A percentile compares a stretch with the other conserved stretches of the same genome.
phyloP scores from a whole-genome alignment of 768 basidiomycete species.

The Coprinellus aureogranulatus region DNA sequence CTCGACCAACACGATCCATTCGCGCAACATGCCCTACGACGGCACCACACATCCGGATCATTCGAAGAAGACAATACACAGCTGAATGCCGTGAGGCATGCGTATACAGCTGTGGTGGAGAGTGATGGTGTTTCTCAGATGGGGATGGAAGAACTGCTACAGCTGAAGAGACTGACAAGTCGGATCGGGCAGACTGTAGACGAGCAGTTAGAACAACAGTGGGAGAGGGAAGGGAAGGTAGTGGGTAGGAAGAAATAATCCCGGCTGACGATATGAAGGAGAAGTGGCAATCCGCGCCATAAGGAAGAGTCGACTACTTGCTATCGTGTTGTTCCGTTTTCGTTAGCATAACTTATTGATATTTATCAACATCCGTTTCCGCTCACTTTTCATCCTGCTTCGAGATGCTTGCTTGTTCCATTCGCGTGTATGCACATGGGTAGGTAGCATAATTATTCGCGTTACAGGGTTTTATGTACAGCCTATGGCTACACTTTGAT shows the following conservation, averaged over 20 bases:
- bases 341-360: too few relatives aligned
- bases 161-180: constrained; percentile 43
- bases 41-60: constrained; percentile 31
- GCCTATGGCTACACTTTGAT: constrained; percentile 29
- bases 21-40: constrained; percentile 22
- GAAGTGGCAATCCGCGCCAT: too few relatives aligned
- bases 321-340: too few relatives aligned
- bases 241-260: too few relatives aligned
- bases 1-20: neutral
- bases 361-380: too few relatives aligned
- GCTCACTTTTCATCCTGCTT: too few relatives aligned
- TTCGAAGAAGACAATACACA: constrained; percentile 23
- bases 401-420: too few relatives aligned
- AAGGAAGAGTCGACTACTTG: too few relatives aligned
- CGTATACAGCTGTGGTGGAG: constrained; percentile 39
- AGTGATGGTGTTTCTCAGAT: constrained; percentile 46
- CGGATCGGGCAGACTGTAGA: constrained; percentile 46
- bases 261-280: too few relatives aligned
- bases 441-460: too few relatives aligned
- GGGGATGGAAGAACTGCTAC: constrained; percentile 46
- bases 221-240: constrained; percentile 10
- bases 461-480: too few relatives aligned
- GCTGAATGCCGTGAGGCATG: constrained; percentile 41
- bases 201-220: constrained; percentile 41
- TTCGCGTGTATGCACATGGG: too few relatives aligned